phyloP scores from a whole-genome alignment of 495 filamentous ascomycete genomes.

The Lentithecium fluviatile region DNA sequence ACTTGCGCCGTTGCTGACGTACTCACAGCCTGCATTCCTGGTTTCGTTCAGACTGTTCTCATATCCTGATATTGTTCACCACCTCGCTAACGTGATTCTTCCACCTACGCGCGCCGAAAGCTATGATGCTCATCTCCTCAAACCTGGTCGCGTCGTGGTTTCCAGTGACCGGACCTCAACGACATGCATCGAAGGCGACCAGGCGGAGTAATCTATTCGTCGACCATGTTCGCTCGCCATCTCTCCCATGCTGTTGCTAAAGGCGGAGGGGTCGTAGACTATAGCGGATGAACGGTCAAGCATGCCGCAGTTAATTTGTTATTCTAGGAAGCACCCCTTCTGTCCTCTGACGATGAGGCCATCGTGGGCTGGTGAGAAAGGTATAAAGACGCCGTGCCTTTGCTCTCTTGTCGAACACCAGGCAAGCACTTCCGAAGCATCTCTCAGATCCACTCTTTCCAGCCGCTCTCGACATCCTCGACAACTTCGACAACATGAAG shows the following conservation, averaged over 20 bases:
- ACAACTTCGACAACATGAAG: slow-evolving; percentile 35
- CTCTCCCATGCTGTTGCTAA: slow-evolving; percentile 1
- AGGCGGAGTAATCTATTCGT: too few relatives aligned
- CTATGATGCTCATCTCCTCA: slow-evolving; percentile 10
- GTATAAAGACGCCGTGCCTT: slow-evolving; percentile 13
- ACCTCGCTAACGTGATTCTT: slow-evolving; percentile 7
- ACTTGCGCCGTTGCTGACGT: slow-evolving; percentile 19
- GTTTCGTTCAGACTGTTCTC: slow-evolving; percentile 5
- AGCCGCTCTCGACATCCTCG: background rate
- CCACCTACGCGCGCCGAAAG: background rate
- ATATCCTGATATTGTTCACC: slow-evolving; percentile 26
- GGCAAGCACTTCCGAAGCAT: slow-evolving; percentile 9
- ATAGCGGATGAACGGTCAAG: slow-evolving; percentile 17
- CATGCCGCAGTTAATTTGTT: slow-evolving; percentile 26
- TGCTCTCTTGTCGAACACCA: slow-evolving; percentile 5
- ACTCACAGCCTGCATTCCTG: slow-evolving; percentile 2
- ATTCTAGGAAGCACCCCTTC: slow-evolving; percentile 4
- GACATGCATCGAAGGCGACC: background rate
- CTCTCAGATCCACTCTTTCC: slow-evolving; percentile 3
- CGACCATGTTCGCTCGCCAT: background rate
- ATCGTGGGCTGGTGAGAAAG: background rate
- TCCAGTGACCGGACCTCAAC: slow-evolving; percentile 10
- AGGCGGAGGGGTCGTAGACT: background rate
- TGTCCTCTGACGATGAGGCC: background rate
- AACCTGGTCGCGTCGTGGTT: slow-evolving; percentile 12